Base-by-base conservation (phyloP, 106 monocot genomes). In the Apostasia shenzhenica region DNA sequence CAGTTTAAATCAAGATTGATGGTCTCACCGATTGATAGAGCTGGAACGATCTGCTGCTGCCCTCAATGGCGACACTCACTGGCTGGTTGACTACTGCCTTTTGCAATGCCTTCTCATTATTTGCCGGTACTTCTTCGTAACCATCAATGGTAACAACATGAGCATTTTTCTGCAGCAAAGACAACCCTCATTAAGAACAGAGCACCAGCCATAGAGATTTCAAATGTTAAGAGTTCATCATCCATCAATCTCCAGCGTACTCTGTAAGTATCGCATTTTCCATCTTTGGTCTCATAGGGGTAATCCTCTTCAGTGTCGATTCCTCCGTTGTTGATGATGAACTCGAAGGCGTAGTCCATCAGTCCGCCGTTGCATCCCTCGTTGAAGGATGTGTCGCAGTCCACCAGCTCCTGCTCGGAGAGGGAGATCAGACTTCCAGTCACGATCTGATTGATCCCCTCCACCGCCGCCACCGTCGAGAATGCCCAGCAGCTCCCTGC, bases 401-500 rank as follows among this genome's bases (percentile, higher is more conserved):
- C 87, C 14, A 87, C 66, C 5, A 87, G 68, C 78, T 87, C 83
- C 61, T 87, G 83, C 63, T 87, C 87, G 0, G 87, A 87, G 7
- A 87, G 72, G 1, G 75, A 46, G 13, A 81, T 57, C 64, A 83
- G 46, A 9, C 75, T 49, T 0, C 77, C 75, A 1, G 85, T 80
- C 37, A 78, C 74, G 40, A 89, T 80, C 65, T 85, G 41, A 63
- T 82, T 85, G 48, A 89, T 82, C 2, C 85, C 76, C 62, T 89
- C 89, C 12, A 82, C 75, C 0, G 85, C 89, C 8, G 69, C 75
- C 10, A 89, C 61, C 1, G 88, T 49, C 6, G 88, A 82, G 67
- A 85, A 89, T 0, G 88, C 82, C 84, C 88, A 89, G 68, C 88
- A 89, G 44, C 84, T 82, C 45, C 88, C 84, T 89, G 62, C 42